Base-by-base conservation (phyloP, 1,284 basidiomycete genomes). In the Wolfiporia cocos region DNA sequence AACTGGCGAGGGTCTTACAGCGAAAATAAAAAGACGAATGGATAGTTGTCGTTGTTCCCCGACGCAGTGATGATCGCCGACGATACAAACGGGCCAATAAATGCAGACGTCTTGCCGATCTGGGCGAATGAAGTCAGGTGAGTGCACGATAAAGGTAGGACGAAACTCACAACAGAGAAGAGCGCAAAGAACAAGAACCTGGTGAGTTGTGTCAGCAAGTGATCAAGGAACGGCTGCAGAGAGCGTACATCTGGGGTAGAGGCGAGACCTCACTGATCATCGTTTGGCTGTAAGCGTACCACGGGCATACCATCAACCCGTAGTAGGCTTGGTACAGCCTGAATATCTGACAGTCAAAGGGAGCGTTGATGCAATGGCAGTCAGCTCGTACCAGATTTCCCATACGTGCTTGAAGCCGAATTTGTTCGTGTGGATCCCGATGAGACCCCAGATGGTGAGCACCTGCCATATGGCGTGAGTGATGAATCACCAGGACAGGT, bases 231-330 rank as follows among this genome's bases (percentile, higher is more conserved):
- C 44, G 28, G 48, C 2, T 9, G 2, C n/a, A 5, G 12, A 0
- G 32, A n/a, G 53, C 68, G 38, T 58, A 79, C 81, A 83, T 85
- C 59, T 83, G 81, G 12, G 80, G 73, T 28, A 79, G 64, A 10
- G 87, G 87, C 12, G 83, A 83, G 6, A 90, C 86, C 53, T 90
- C 86, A 54, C 80, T 84, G 43, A 90, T 87, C 85, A 89, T 86
- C 0, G 86, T 89, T 62, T 89, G 84, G 57, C 81, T 80, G 53
- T 86, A 84, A 23, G 87, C 84, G 60, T 89, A 90, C 86, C 86
- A 90, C 1, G 86, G 86, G 51, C 87, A 88, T 4, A 89, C 83
- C 70, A 86, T 72, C 28, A 88, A 64, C 5, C 86, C 86, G 53
- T 86, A 88, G 57, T 77, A 86, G 4, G 74, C 80, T 52, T 84